Base-by-base conservation (phyloP, 495 filamentous ascomycete species). In the Aspergillus campestris region DNA sequence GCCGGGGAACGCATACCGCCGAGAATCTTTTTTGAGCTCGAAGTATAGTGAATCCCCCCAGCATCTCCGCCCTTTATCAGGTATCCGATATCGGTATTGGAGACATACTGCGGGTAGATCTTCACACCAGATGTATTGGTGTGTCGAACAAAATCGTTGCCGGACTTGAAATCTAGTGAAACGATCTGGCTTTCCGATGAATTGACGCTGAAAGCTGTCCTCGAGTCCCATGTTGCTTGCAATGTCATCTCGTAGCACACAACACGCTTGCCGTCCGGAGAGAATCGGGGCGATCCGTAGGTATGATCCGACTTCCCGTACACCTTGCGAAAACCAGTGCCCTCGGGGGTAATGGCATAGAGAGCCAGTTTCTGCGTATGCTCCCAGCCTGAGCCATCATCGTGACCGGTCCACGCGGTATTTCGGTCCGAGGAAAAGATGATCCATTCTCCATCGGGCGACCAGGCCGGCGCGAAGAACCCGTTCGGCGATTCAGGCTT, bases 401-500 rank as follows among this genome's bases (percentile, higher is more conserved):
- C 56, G 24, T 65, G 61, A 0, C 61, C 61, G 11, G 46, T 30
- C 59, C 59, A 65, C 3, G 34, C 37, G 0, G 51, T 47, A 18
- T 57, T 59, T 8, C 57, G 53, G 9, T 59, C 57, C 29, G 53
- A 57, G 6, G 50, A 51, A 31, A 59, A 59, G 0, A 48, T 50
- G 33, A 59, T 38, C 57, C 57, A 59, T 15, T 53, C 8, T 6
- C 57, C 57, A 30, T 65, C 56, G 0, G 63, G 47, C 0, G 63
- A 62, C 56, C 53, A 66, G 1, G 47, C 42, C 13, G 59, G 55
- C 10, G 59, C 59, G 40, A 63, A 70, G 32, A 67, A 51, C 1
- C 61, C 61, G 33, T 56, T 45, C n/a, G 54, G 54, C 13, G 54
- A 31, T 18, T 50, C 38, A 0, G 39, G 31, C 38, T 61, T 53